Percentiles rank a stretch among this genome's conserved stretches.
These are phyloP conservation scores for Tulasnella sp. DNA, from an alignment of 768 basidiomycete species.

Conservation along the genomic window DNA sequence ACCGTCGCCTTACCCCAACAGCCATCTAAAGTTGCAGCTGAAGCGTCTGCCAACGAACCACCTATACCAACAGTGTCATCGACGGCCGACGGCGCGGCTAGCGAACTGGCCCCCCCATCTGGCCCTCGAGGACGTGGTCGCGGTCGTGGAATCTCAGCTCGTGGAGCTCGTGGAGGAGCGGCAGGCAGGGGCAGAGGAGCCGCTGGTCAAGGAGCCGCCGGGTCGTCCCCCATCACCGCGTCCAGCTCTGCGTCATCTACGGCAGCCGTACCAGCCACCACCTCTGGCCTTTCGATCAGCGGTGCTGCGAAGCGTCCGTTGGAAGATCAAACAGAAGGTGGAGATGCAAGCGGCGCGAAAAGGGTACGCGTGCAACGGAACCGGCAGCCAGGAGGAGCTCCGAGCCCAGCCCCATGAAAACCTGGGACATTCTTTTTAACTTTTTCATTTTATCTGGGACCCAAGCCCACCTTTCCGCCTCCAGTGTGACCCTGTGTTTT, in stretches of 20 bases:
- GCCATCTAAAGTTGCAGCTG: too few species aligned
- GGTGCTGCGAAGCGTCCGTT: slow-evolving; percentile 11
- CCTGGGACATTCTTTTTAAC: background rate
- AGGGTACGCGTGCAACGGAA: slow-evolving; percentile 9
- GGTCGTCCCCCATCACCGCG: background rate
- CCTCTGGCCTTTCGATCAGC: slow-evolving; percentile 5
- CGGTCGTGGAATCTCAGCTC: slow-evolving; percentile 1
- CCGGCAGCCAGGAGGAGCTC: slow-evolving; percentile 7
- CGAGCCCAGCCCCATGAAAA: background rate
- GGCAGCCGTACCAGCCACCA: background rate
- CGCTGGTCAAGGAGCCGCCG: background rate
- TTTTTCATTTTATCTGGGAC: too few species aligned
- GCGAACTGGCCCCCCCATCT: background rate
- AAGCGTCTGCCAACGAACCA: too few species aligned
- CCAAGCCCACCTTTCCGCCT: too few species aligned
- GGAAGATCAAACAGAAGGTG: slow-evolving; percentile 7
- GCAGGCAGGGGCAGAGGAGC: slow-evolving; percentile 2
- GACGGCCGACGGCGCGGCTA: background rate
- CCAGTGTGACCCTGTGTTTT: too few species aligned
- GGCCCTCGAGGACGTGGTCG: background rate
- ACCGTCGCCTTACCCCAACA: too few species aligned
- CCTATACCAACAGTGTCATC: too few species aligned
- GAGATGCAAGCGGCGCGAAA: background rate
- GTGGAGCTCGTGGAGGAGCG: slow-evolving; percentile 6
- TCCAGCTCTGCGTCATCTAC: background rate